These are phyloP conservation scores for Carpinus fangiana DNA, from an alignment of 306 rosid genomes.

Conservation along the genomic window DNA sequence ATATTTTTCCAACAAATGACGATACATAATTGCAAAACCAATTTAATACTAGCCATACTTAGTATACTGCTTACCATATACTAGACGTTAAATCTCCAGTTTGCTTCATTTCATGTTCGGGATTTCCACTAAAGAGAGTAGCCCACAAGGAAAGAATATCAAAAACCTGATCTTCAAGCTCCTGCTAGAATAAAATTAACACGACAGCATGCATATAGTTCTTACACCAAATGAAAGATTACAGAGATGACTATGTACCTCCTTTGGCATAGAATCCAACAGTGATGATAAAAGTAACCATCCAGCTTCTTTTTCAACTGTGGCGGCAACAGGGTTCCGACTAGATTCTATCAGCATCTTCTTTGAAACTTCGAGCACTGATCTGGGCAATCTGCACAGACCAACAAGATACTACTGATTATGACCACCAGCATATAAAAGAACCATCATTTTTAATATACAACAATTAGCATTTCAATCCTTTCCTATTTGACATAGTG, in stretches of 20 bases:
- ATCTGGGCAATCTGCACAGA: slow-evolving; percentile 69
- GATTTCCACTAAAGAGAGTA: slow-evolving; percentile 64
- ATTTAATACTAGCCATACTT: slow-evolving; percentile 11
- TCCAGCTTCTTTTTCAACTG: slow-evolving; percentile 91
- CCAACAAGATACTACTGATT: slow-evolving; percentile 1
- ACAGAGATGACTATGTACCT: slow-evolving; percentile 50
- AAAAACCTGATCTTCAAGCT: slow-evolving; percentile 86
- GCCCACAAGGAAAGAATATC: slow-evolving; percentile 96
- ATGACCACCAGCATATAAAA: slow-evolving; percentile 13
- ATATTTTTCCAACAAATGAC: neutral
- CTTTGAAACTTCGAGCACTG: slow-evolving; percentile 84
- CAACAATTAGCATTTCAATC: neutral
- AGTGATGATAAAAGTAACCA: slow-evolving; percentile 93
- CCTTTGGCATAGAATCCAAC: slow-evolving; percentile 84
- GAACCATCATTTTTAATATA: slow-evolving; percentile 21
- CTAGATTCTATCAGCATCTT: slow-evolving; percentile 77
- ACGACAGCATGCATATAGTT: slow-evolving; percentile 23
- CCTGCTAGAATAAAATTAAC: slow-evolving; percentile 54
- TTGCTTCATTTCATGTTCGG: slow-evolving; percentile 55
- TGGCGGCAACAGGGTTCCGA: slow-evolving; percentile 69
- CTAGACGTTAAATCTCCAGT: slow-evolving; percentile 66
- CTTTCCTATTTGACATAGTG: neutral
- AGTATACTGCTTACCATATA: slow-evolving; percentile 56
- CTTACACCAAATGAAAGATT: neutral
- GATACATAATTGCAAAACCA: neutral